Base-by-base conservation (phyloP, 306 rosid genomes). In the Albizia julibrissin region DNA sequence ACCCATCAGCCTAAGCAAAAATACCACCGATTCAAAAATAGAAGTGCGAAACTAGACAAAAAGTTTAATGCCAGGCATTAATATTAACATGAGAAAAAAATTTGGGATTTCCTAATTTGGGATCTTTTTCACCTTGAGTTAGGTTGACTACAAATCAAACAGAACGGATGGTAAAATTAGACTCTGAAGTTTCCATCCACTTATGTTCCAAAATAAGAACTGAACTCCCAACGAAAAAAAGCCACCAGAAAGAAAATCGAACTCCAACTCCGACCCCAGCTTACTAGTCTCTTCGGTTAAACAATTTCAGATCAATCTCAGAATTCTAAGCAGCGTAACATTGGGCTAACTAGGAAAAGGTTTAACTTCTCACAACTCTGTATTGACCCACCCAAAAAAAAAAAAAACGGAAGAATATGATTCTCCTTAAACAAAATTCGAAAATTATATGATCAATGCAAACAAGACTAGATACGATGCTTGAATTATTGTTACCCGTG, bases 1-100 rank as follows among this genome's bases (percentile, higher is more conserved):
- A 96, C 49, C 99, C 99, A 81, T 93, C 98, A 86, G 97, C 98
- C 99, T 96, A 85, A 74, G 88, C 43, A 81, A 70, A 40, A 69
- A 77, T 26, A 61, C 71, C 79, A 85, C 50, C n/a, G 39, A 82
- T 14, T 62, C 0, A 67, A 44, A 47, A 79, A 75, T 40, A 54
- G 52, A 72, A 75, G 72, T 69, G 21, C 77, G 56, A 83, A 88
- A 83, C 10, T 42, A 75, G 44, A 39, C 39, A 58, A 73, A 52
- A 50, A 69, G 27, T 37, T 33, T 5, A 74, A 47, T 73, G 10
- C 2, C 46, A 58, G 16, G 11, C 40, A 59, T 56, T n/a, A 59
- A 59, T 40, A 42, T 7, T 15, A 14, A 24, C n/a, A 76, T 19
- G 24, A 12, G 12, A 58, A 21, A 49, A 75, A 37, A 19, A 5